Evolutionary conservation across 805 yeast species (phyloP), one percentile per base, ranked within the genome.

Genomic region (Starmerella potacharoeniae): DNA sequence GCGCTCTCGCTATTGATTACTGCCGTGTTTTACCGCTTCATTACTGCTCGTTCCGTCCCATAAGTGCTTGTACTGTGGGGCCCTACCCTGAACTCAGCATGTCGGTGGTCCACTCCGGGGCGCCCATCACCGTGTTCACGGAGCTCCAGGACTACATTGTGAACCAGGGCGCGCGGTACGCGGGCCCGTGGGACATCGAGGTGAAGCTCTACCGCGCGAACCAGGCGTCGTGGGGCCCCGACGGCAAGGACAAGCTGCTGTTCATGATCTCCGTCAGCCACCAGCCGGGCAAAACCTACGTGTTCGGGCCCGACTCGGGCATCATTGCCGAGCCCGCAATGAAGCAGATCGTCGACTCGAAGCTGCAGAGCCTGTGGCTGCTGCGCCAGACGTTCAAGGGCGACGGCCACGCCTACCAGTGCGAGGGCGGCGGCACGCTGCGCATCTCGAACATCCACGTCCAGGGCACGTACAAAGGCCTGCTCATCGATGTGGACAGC

Each of bases 401-500:
- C 1, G 90, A 84, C 57, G 95, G 95, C 0, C 76, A 76, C 52
- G 77, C 79, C 5, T 86, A 82, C 64, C 77, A 78, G 57, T 63
- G 84, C 3, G 65, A 61, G 13, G 65, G 65, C 17, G 83, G 82
- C 14, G 73, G 71, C 41, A 69, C 72, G 8, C 70, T 86, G 3
- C 71, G 87, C 41, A 77, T 89, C 0, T 82, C 86, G 44, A 86
- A 86, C 64, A 79, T 86, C 41, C 80, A 82, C 50, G 73, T 85
- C 13, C 89, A 84, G 64, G 95, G 95, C 1, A 74, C 74, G 17
- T 86, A 84, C 71, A 78, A 82, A 57, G 89, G 89, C 0, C 74
- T 86, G 39, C 65, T 86, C 39, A 76, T 86, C 31, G 84, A 83
- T 61, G 73, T 83, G 2, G 68, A 64, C 7, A 55, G 56, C 13